These are phyloP conservation scores for Penicillium sclerotigenum DNA, from an alignment of 2,329 filamentous ascomycete species.

Conservation along the genomic window DNA sequence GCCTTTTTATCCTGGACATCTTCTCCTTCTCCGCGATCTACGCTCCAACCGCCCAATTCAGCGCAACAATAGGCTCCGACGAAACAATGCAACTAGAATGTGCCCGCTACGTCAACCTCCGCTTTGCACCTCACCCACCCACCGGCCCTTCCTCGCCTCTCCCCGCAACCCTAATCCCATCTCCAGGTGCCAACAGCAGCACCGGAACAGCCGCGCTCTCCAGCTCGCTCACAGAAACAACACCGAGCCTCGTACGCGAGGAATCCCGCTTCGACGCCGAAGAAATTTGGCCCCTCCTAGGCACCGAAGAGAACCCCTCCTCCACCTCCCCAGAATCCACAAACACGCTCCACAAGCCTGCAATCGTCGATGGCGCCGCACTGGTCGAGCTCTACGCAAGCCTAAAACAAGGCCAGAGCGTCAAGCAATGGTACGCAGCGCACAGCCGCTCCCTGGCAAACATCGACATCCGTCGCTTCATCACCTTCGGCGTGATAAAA, in stretches of 20 bases:
- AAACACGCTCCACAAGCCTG: slow-evolving; percentile 6
- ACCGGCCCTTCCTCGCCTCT: slow-evolving; percentile 27
- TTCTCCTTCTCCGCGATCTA: slow-evolving; percentile 95
- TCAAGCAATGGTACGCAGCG: slow-evolving; percentile 80
- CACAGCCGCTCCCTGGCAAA: slow-evolving; percentile 69
- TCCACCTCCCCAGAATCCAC: slow-evolving; percentile 11
- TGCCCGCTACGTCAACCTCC: slow-evolving; percentile 70
- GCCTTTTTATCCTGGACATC: slow-evolving; percentile 83
- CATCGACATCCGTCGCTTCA: slow-evolving; percentile 84
- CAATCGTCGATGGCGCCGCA: slow-evolving; percentile 42
- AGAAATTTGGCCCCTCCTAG: slow-evolving; percentile 45
- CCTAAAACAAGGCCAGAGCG: slow-evolving; percentile 77
- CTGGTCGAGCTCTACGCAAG: slow-evolving; percentile 81
- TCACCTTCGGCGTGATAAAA: slow-evolving; percentile 95
- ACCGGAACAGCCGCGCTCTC: slow-evolving; percentile 11
- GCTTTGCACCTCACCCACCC: slow-evolving; percentile 37
- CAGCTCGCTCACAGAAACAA: slow-evolving; percentile 21
- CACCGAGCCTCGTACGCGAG: slow-evolving; percentile 19
- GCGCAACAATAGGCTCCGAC: slow-evolving; percentile 71
- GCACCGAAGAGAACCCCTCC: slow-evolving; percentile 20
- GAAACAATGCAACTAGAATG: slow-evolving; percentile 82
- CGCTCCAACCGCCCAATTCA: slow-evolving; percentile 73
- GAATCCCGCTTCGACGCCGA: slow-evolving; percentile 31
- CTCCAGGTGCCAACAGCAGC: slow-evolving; percentile 15
- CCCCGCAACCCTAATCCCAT: slow-evolving; percentile 11